Percentiles rank a stretch among this genome's conserved stretches.
Conservation (phyloP, 805 yeast species). For the Kodamaea lidongshanica region DNA sequence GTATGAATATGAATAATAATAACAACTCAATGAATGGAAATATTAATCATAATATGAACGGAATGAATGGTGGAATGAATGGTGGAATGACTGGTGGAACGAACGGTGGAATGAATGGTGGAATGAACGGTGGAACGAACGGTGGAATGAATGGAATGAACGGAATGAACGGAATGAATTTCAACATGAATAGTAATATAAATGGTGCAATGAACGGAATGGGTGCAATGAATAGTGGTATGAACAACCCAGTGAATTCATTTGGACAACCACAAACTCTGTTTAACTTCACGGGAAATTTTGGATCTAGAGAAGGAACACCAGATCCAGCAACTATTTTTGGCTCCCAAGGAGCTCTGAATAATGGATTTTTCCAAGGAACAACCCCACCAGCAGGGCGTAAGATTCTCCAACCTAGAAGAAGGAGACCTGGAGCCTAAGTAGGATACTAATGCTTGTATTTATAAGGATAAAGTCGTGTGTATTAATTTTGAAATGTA, state of each 20-base stretch:
- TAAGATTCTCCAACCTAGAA: constrained; percentile 10
- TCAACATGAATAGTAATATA: constrained; percentile 1
- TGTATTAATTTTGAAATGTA: too few relatives aligned
- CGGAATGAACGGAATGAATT: constrained; percentile 1
- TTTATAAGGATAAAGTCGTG: too few relatives aligned
- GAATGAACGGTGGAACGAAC: constrained; percentile 1
- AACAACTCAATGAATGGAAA: too few relatives aligned
- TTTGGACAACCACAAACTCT: constrained; percentile 5
- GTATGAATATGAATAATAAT: neutral
- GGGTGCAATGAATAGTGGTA: too few relatives aligned
- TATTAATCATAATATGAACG: too few relatives aligned
- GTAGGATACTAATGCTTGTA: too few relatives aligned
- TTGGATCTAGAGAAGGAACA: constrained; percentile 18
- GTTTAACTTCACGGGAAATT: constrained; percentile 20
- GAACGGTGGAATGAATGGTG: neutral
- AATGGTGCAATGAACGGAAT: constrained; percentile 3
- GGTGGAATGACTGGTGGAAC: too few relatives aligned
- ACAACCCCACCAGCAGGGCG: constrained; percentile 8
- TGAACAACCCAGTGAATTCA: neutral
- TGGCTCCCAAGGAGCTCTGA: constrained; percentile 13
- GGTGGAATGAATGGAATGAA: constrained; percentile 1
- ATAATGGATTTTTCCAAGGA: constrained; percentile 4
- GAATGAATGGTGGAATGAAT: too few relatives aligned
- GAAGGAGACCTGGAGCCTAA: too few relatives aligned
- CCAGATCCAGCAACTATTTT: constrained; percentile 31